A percentile compares a stretch with the other conserved stretches of the same genome.
These are phyloP conservation scores for Scytalidium lignicola DNA, from an alignment of 2,329 filamentous ascomycete species.

Conservation along the genomic window DNA sequence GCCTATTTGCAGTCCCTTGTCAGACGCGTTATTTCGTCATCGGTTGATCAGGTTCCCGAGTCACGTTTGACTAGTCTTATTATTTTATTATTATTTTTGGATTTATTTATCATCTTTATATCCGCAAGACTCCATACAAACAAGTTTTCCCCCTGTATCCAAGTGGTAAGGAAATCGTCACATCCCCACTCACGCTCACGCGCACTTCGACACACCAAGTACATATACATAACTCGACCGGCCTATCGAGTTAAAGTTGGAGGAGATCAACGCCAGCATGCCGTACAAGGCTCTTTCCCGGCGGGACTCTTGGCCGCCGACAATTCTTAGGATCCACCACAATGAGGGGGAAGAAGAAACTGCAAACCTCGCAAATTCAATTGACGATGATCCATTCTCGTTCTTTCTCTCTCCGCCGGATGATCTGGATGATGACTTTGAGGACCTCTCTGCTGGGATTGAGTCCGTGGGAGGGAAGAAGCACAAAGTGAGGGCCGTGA, in stretches of 20 bases:
- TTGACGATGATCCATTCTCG: conserved; percentile 28
- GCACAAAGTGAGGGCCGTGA: conserved; percentile 23
- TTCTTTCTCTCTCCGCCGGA: conserved; percentile 25
- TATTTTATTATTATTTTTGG: too few species aligned
- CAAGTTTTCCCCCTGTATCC: too few species aligned
- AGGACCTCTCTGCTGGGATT: conserved; percentile 28
- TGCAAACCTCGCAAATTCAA: conserved; percentile 11
- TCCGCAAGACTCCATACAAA: too few species aligned
- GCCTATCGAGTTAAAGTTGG: neutral
- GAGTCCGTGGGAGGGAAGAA: conserved; percentile 17
- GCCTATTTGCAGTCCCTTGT: too few species aligned
- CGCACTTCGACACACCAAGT: too few species aligned
- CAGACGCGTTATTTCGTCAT: too few species aligned
- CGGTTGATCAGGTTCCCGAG: too few species aligned
- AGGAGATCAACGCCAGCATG: conserved; percentile 13
- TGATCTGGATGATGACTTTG: conserved; percentile 21
- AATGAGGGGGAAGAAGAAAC: conserved; percentile 6
- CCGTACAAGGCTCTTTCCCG: conserved; percentile 23
- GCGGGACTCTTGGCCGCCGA: conserved; percentile 29
- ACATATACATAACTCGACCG: too few species aligned
- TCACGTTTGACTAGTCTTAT: too few species aligned
- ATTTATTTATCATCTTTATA: too few species aligned
- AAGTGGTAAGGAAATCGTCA: too few species aligned
- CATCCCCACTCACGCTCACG: too few species aligned
- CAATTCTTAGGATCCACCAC: conserved; percentile 21